Evolutionary conservation across 2,329 filamentous ascomycete species (phyloP).

Genomic region (Alternaria novae-zelandiae): DNA sequence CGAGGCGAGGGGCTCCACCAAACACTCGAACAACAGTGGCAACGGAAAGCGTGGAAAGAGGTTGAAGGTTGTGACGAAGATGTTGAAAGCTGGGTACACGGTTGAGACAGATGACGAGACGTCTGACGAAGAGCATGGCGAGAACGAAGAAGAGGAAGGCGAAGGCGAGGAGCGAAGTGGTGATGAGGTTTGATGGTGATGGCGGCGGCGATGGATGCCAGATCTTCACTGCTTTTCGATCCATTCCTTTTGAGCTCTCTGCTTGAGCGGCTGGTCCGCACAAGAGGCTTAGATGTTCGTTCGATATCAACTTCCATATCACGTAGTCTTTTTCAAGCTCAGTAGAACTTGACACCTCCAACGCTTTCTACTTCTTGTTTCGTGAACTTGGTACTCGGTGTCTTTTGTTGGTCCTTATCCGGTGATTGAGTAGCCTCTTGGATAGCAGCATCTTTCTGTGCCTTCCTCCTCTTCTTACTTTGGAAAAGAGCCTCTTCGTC

Average conservation of each 20-base stretch:
- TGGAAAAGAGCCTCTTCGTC: constrained; percentile 64
- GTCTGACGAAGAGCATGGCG: not conserved
- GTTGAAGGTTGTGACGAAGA: constrained; percentile 10
- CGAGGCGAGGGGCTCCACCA: constrained; percentile 22
- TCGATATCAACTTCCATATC: not conserved
- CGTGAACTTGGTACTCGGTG: constrained; percentile 22
- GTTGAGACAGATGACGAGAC: not conserved
- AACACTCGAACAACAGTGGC: constrained; percentile 32
- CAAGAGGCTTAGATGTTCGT: not conserved
- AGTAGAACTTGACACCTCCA: constrained; percentile 43
- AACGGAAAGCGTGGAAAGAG: constrained; percentile 27
- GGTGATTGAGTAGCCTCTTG: constrained; percentile 8
- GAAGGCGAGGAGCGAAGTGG: not conserved
- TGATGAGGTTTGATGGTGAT: not conserved
- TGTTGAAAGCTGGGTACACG: not conserved
- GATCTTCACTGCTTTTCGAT: not conserved
- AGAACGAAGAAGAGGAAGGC: not conserved
- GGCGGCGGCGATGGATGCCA: not conserved
- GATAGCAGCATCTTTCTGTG: constrained; percentile 26
- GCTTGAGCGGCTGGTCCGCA: not conserved
- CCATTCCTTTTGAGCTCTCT: not conserved
- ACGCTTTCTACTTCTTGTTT: constrained; percentile 37
- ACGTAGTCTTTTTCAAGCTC: not conserved
- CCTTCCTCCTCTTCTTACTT: constrained; percentile 47
- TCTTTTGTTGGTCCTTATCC: constrained; percentile 39